Evolutionary conservation across 768 basidiomycete species (phyloP), one percentile per base, ranked within the genome.

Genomic region (Megacollybia marginata): DNA sequence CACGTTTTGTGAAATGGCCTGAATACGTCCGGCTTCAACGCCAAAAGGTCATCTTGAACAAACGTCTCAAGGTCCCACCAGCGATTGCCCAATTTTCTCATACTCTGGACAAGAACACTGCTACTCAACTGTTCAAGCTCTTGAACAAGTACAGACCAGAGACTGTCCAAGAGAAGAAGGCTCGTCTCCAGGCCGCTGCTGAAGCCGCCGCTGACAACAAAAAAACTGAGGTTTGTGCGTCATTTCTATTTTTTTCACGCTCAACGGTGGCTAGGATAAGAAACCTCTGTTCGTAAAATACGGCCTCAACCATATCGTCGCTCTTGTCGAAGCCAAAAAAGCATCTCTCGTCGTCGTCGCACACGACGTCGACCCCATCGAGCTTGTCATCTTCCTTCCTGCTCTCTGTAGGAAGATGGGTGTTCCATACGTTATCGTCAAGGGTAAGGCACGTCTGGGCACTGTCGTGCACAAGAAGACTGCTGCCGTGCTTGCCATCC

Each of bases 321-420:
- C 92, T 52, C 86, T 98, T 64, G 78, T 92, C 49, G 94, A 99
- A 75, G 88, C 89, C 63, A 97, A 99, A 82, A 97, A 97, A 76
- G 94, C 94, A 35, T 79, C 86, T 42, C 84, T 98, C 52, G 94
- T 97, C 56, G 80, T 92, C 71, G 94, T 98, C 57, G 93, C 89
- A 34, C 92, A 97, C 67, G 94, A 98, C 66, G 95, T 99, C 54
- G 95, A 99, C 78, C 95, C 95, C 38, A 96, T 98, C 55, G 95
- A 99, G 74, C 87, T 99, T 61, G 95, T 99, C 57, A 82, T 99
- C 71, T 98, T 91, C 85, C 79, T 98, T 52, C 95, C 95, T 49
- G 93, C 95, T 50, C 85, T 97, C 53, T 98, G 95, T 77, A 86
- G 92, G 71, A 97, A 98, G 84, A 97, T 97, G 94, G 94, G 94